A percentile compares a stretch with the other conserved stretches of the same genome.
These are phyloP conservation scores for Cladosporium sp. DNA, from an alignment of 2,329 filamentous ascomycete species.

Conservation along the genomic window DNA sequence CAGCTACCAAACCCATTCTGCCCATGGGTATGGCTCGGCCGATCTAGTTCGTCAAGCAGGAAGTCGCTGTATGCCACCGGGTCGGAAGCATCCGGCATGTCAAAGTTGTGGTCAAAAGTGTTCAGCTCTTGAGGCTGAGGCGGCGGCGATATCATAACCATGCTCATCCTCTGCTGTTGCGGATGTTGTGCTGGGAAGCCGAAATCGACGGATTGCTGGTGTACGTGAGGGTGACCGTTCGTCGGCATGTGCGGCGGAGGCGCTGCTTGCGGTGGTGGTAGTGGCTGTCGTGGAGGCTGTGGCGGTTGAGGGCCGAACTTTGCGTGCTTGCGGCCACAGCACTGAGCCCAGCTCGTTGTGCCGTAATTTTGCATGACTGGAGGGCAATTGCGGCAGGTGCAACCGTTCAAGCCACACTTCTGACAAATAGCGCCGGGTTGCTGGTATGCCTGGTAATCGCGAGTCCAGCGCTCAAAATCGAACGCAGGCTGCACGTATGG, in stretches of 20 bases:
- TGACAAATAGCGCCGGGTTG: conserved; percentile 37
- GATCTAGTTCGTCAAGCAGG: conserved; percentile 16
- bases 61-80: conserved; percentile 19
- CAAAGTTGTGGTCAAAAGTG: conserved; percentile 17
- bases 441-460: conserved; percentile 33
- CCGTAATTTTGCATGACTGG: conserved; percentile 34
- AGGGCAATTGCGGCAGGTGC: conserved; percentile 36
- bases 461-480: conserved; percentile 30
- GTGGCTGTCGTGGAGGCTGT: not conserved
- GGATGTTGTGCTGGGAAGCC: conserved; percentile 9
- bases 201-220: conserved; percentile 12
- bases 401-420: conserved; percentile 36
- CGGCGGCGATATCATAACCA: conserved; percentile 5
- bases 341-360: conserved; percentile 36
- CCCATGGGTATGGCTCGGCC: conserved; percentile 8
- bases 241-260: conserved; percentile 4
- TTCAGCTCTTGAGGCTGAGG: conserved; percentile 3
- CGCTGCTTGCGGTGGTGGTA: not conserved
- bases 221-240: conserved; percentile 1
- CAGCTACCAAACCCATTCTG: conserved; percentile 9
- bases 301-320: conserved; percentile 27
- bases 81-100: conserved; percentile 12
- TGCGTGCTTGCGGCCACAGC: conserved; percentile 36
- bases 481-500: conserved; percentile 23
- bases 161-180: conserved; percentile 10